Base-by-base conservation (phyloP, 202 grass and related monocot species). In the Saccharum hybrid region DNA sequence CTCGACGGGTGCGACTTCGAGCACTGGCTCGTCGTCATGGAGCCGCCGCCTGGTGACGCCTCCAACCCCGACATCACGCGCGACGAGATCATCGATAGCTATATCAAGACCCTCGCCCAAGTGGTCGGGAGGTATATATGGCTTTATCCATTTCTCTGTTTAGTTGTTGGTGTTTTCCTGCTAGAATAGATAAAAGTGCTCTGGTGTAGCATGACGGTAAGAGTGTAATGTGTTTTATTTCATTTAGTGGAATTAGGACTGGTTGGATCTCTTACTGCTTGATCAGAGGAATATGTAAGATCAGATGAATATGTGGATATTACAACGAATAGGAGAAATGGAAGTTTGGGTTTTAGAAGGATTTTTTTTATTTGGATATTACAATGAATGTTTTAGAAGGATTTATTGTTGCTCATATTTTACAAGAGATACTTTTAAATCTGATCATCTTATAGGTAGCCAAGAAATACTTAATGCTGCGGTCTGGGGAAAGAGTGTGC, bases 1-100 rank as follows among this genome's bases (percentile, higher is more conserved):
- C 88, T 94, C 19, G 92, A 94, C 8, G 92, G 92, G 0, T 94
- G 92, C 56, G 92, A 94, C 66, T 94, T 94, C 84, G 92, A 91
- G 81, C 92, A 91, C 81, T 94, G 91, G 91, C 86, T 94, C 26
- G 68, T 94, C 2, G 81, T 94, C 83, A 74, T 94, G 88, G 91
- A 94, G 81, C 83, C 90, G 61, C 90, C 91, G 18, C 75, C 88
- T 2, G 91, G 88, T 36, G 74, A 89, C 19, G 9, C 79, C 3
- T 21, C 13, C 43, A 86, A 80, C 41, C 90, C 90, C 31, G 86
- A 88, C 0, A 0, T 76, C 13, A 54, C 74, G 2, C 86, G 92
- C 26, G 89, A 94, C 4, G 89, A 94, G 63, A 94, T 91, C 67
- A 91, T 91, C 60, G 74, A 89, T 6, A 37, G 77, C 64, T 94